These are phyloP conservation scores for Leccinum variicolor DNA, from an alignment of 768 basidiomycete species.

Conservation along the genomic window DNA sequence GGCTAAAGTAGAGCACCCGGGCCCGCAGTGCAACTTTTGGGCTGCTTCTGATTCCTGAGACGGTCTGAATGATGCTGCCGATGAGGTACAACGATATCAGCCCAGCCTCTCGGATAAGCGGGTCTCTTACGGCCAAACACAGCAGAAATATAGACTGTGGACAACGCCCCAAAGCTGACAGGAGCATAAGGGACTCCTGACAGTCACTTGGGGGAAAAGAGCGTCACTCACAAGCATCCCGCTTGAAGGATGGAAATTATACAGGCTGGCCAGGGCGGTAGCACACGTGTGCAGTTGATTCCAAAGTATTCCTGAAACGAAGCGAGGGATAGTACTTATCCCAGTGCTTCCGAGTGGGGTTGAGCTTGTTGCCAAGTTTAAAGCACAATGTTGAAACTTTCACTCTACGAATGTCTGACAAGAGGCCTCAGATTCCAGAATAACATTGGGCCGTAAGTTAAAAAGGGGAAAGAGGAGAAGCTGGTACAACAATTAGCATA, in stretches of 20 bases:
- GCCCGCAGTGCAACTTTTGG: constrained; percentile 31
- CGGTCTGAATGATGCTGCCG: constrained; percentile 44
- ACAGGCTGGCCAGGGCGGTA: constrained; percentile 36
- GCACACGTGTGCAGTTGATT: constrained; percentile 36
- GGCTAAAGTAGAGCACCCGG: constrained; percentile 46
- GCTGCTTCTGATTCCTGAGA: constrained; percentile 41
- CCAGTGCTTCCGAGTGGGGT: constrained; percentile 39
- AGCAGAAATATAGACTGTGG: constrained; percentile 38
- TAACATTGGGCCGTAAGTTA: no score
- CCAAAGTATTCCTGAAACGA: constrained; percentile 48
- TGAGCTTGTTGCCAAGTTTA: no score
- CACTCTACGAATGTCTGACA: no score
- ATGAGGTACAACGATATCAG: constrained; percentile 38
- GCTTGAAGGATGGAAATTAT: constrained; percentile 51
- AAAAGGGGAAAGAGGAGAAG: no score
- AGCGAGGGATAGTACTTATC: constrained; percentile 36
- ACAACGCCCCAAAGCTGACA: constrained; percentile 41
- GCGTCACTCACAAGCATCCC: constrained; percentile 41
- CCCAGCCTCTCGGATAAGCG: constrained; percentile 37
- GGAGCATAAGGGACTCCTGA: neutral
- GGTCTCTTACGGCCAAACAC: constrained; percentile 46
- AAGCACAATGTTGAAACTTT: no score
- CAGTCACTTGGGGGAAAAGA: no score
- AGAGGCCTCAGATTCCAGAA: no score
- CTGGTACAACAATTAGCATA: no score